phyloP scores from a whole-genome alignment of 805 yeast species.

The Candida schatavii region DNA sequence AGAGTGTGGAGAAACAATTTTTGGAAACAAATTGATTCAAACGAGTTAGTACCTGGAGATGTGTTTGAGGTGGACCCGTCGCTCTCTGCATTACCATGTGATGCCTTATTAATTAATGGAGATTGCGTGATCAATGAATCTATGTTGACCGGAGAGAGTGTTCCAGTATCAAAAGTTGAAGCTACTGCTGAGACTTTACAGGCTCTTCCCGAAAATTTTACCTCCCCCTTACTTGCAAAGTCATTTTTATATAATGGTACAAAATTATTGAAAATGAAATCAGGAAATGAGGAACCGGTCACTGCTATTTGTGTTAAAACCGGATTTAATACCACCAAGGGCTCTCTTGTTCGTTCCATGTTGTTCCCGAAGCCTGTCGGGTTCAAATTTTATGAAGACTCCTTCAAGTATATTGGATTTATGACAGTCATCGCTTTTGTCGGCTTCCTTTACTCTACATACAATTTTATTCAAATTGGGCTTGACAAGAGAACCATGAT shows the following conservation, averaged over 20 bases:
- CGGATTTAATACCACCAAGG: conserved; percentile 95
- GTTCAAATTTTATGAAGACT: conserved; percentile 89
- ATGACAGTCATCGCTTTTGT: conserved; percentile 82
- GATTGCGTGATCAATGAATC: conserved; percentile 97
- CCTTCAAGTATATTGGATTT: conserved; percentile 93
- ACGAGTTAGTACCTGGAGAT: conserved; percentile 93
- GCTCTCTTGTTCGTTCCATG: conserved; percentile 92
- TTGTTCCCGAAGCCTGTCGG: conserved; percentile 93
- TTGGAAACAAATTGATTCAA: conserved; percentile 78
- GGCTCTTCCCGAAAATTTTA: conserved; percentile 57
- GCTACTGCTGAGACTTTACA: conserved; percentile 61
- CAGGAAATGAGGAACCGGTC: conserved; percentile 71
- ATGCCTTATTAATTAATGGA: conserved; percentile 81
- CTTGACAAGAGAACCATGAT: conserved; percentile 67
- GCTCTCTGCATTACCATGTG: conserved; percentile 76
- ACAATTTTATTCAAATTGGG: conserved; percentile 77
- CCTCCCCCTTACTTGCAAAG: conserved; percentile 64
- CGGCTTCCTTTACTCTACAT: conserved; percentile 82
- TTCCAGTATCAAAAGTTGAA: conserved; percentile 83
- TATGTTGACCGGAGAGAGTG: conserved; percentile 97
- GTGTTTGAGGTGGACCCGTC: conserved; percentile 90
- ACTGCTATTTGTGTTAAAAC: conserved; percentile 85
- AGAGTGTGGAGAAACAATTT: conserved; percentile 90
- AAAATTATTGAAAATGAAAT: conserved; percentile 76
- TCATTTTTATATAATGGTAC: conserved; percentile 88